A percentile compares a stretch with the other conserved stretches of the same genome.
These are phyloP conservation scores for Scheffersomyces coipomensis DNA, from an alignment of 805 yeast genomes.

Conservation along the genomic window DNA sequence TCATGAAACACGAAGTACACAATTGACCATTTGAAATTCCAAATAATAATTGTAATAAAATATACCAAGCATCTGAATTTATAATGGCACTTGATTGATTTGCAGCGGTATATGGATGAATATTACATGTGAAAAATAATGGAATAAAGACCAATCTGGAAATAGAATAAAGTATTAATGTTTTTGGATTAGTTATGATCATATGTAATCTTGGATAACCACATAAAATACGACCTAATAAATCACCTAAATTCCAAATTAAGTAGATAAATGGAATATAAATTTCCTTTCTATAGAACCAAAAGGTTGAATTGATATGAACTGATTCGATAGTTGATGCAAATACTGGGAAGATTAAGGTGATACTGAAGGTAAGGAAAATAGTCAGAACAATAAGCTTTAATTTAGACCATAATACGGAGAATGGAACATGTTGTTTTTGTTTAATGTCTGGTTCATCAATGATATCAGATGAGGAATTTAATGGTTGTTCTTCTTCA, in stretches of 20 bases:
- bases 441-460: slow-evolving; percentile 15
- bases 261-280: slow-evolving; percentile 75
- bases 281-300: slow-evolving; percentile 47
- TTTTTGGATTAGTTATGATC: slow-evolving; percentile 39
- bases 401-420: slow-evolving; percentile 58
- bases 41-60: slow-evolving; percentile 68
- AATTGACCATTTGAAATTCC: slow-evolving; percentile 90
- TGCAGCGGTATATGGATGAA: slow-evolving; percentile 33
- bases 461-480: slow-evolving; percentile 1
- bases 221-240: slow-evolving; percentile 72
- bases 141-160: slow-evolving; percentile 65
- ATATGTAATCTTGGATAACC: slow-evolving; percentile 42
- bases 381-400: slow-evolving; percentile 66
- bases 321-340: slow-evolving; percentile 67
- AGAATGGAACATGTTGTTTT: slow-evolving; percentile 54
- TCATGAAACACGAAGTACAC: slow-evolving; percentile 77
- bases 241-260: slow-evolving; percentile 88
- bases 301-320: slow-evolving; percentile 23
- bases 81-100: slow-evolving; percentile 37
- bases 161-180: slow-evolving; percentile 54
- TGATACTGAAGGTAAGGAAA: slow-evolving; percentile 67
- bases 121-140: slow-evolving; percentile 66
- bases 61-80: slow-evolving; percentile 64
- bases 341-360: slow-evolving; percentile 86
- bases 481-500: slow-evolving; percentile 8